These are phyloP conservation scores for Phytopythium aichiense DNA, from an alignment of 352 stramenopile genomes.

Conservation along the genomic window DNA sequence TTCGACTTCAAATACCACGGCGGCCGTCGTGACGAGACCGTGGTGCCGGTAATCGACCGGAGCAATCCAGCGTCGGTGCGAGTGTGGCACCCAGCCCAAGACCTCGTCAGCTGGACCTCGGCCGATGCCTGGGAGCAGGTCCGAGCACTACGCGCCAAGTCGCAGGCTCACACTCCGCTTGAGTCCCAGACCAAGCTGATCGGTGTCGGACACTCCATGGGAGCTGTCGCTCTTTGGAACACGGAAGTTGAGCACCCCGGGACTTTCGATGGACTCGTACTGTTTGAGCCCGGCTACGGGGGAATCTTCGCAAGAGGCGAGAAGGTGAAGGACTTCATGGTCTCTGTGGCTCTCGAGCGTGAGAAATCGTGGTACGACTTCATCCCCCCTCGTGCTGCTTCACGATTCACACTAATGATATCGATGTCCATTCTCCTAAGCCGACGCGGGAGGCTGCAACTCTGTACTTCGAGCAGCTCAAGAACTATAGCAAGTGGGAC, in stretches of 20 bases:
- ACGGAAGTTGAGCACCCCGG: conserved; percentile 26
- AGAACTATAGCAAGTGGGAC: conserved; percentile 34
- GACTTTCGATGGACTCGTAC: conserved; percentile 34
- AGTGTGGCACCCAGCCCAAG: conserved; percentile 21
- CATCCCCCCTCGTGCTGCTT: no score
- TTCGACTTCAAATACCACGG: conserved; percentile 42
- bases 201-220: conserved; percentile 31
- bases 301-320: neutral
- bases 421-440: no score
- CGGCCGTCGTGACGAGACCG: conserved; percentile 25
- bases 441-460: no score
- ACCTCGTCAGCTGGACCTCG: conserved; percentile 15
- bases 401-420: no score
- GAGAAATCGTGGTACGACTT: conserved; percentile 25
- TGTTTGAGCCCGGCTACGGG: conserved; percentile 42
- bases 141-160: neutral
- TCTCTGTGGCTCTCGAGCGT: conserved; percentile 23
- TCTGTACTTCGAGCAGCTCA: conserved; percentile 30
- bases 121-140: conserved; percentile 3
- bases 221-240: conserved; percentile 30
- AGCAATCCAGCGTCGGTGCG: conserved; percentile 10
- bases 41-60: conserved; percentile 12
- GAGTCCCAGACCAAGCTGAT: conserved; percentile 10
- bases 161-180: no score
- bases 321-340: conserved; percentile 18